phyloP scores from a whole-genome alignment of 2,329 filamentous ascomycete species.

The Arthrobotrys sinensis region DNA sequence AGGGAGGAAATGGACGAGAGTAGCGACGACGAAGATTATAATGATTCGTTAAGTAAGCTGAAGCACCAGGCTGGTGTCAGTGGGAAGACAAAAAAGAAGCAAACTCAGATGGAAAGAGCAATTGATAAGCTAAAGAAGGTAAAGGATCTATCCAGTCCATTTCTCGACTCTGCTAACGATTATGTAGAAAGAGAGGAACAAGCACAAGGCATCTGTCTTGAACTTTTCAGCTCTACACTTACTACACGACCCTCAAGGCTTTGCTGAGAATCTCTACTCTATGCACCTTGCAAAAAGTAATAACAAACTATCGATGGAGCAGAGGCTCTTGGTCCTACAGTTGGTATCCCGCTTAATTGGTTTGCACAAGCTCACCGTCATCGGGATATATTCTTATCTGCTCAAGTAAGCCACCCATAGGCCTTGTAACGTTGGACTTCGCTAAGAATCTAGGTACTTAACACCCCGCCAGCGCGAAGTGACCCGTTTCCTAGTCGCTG shows the following conservation, averaged over 20 bases:
- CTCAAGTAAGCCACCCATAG: constrained; percentile 73
- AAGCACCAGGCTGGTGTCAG: constrained; percentile 91
- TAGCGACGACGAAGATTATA: constrained; percentile 81
- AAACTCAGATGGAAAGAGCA: constrained; percentile 83
- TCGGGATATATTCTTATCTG: constrained; percentile 95
- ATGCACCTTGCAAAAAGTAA: constrained; percentile 92
- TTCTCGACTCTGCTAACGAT: constrained; percentile 32
- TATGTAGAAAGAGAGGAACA: constrained; percentile 80
- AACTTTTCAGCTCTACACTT: constrained; percentile 98
- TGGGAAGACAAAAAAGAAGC: constrained; percentile 94
- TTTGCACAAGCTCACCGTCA: constrained; percentile 89
- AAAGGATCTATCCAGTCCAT: background rate
- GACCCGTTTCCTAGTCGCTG: constrained; percentile 90
- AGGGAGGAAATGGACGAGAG: constrained; percentile 92
- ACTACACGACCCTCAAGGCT: constrained; percentile 92
- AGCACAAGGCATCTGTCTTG: constrained; percentile 85
- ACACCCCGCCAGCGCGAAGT: constrained; percentile 90
- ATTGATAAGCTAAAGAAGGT: constrained; percentile 82
- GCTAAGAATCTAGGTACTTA: constrained; percentile 72
- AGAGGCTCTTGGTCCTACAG: constrained; percentile 90
- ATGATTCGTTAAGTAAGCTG: constrained; percentile 71
- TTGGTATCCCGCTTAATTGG: constrained; percentile 92
- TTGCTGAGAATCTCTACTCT: constrained; percentile 88
- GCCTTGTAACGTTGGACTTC: background rate
- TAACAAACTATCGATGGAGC: constrained; percentile 86